A percentile compares a stretch with the other conserved stretches of the same genome.
Evolutionary conservation across 75 land plant genomes (phyloP).

Genomic region (Cryptomeria japonica): DNA sequence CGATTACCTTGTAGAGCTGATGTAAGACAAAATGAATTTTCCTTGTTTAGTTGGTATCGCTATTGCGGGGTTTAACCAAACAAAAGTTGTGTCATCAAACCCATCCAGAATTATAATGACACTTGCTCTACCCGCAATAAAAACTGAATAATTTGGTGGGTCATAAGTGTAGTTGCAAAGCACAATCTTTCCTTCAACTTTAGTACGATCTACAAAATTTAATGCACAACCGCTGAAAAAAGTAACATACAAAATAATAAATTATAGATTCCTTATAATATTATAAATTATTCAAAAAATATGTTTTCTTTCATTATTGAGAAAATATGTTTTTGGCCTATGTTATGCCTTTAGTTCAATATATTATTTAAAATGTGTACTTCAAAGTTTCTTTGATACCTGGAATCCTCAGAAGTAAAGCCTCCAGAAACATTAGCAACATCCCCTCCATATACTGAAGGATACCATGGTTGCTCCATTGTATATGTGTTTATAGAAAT

Average conservation of each 20-base stretch:
- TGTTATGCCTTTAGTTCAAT: no score
- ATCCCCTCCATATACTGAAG: no score
- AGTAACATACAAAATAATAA: no score
- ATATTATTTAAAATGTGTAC: no score
- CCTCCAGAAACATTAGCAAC: no score
- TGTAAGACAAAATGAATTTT: slow-evolving; percentile 15
- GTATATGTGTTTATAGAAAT: no score
- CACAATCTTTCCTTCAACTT: slow-evolving; percentile 9
- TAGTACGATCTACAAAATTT: neutral
- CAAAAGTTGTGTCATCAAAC: neutral
- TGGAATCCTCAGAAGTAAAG: neutral
- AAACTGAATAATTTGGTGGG: neutral
- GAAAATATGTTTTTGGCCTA: no score
- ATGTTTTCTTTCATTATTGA: no score
- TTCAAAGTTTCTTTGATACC: neutral
- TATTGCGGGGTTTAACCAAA: slow-evolving; percentile 5
- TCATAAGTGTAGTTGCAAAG: neutral
- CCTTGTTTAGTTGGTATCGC: neutral
- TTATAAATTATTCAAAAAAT: no score
- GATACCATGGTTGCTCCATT: no score
- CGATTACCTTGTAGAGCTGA: slow-evolving; percentile 25
- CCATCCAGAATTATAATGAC: neutral
- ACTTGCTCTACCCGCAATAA: slow-evolving; percentile 30
- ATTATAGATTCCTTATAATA: no score
- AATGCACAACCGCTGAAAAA: slow-evolving; percentile 18